Evolutionary conservation across 1,284 basidiomycete species (phyloP), one percentile per base, ranked within the genome.

Genomic region (Ceratobasidium sp.): DNA sequence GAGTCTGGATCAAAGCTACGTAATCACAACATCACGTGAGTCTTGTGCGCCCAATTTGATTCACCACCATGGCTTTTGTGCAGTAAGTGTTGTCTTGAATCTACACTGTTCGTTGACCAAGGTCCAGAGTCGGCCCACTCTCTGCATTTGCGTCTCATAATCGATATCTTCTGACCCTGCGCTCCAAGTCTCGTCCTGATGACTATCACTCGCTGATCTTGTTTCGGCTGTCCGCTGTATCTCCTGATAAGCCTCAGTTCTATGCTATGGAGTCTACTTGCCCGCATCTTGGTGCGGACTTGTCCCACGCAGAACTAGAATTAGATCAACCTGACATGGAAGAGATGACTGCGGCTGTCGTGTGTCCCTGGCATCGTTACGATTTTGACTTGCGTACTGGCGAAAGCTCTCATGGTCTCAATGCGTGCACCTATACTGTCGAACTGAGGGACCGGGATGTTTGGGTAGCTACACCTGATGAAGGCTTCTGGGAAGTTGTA

Each of bases 361-460:
- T 93, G 3, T 94, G 92, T 80, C 92, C 93, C 3, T 94, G 91
- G 91, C 93, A 96, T 75, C 90, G 90, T 80, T 93, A 91, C 77
- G 92, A 92, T 78, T 91, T 90, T 78, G 86, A 88, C 77, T 81
- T 92, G 39, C 82, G 82, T 30, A 91, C 90, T 0, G 92, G 92
- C 2, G 85, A 88, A 74, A 91, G 91, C 78, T 86, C 91, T 57
- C 93, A 90, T 1, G 93, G 93, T 1, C 82, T 94, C 71, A 85
- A 83, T 73, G 89, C 93, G 0, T 97, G 94, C 77, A 91, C 91
- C 0, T 96, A 92, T 79, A 78, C 82, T 3, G 89, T 95, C 0
- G 81, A 88, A 41, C 82, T 92, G 0, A 81, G 82, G 26, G 79
- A 81, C 2, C 84, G 86, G 43, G 82, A 84, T 39, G 87, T 93